phyloP scores from a whole-genome alignment of 2,329 filamentous ascomycete genomes.

The Calonectria pseudoreteaudii region DNA sequence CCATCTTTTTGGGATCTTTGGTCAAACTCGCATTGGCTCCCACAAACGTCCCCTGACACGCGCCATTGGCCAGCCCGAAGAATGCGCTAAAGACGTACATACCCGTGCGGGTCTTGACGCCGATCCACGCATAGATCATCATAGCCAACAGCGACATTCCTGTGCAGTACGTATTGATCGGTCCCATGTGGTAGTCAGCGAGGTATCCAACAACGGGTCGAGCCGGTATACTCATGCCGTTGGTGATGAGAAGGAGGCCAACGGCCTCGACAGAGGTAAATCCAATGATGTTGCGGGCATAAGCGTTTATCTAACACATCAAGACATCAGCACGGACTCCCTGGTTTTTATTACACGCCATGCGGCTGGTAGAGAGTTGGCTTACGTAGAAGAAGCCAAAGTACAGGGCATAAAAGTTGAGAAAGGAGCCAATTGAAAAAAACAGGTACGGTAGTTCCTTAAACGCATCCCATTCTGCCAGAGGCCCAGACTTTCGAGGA shows the following conservation, averaged over 20 bases:
- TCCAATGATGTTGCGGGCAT: constrained; percentile 50
- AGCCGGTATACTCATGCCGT: constrained; percentile 69
- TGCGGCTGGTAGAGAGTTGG: constrained; percentile 47
- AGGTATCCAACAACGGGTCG: constrained; percentile 69
- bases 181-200: constrained; percentile 65
- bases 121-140: constrained; percentile 47
- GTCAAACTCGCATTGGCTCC: constrained; percentile 54
- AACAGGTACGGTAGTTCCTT: constrained; percentile 66
- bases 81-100: constrained; percentile 47
- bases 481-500: constrained; percentile 59
- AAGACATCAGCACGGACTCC: constrained; percentile 13
- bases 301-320: constrained; percentile 56
- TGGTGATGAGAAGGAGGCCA: constrained; percentile 72
- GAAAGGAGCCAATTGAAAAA: constrained; percentile 62
- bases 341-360: constrained; percentile 46
- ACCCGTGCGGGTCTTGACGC: constrained; percentile 39
- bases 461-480: constrained; percentile 69
- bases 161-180: constrained; percentile 58
- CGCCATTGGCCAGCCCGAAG: constrained; percentile 44
- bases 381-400: constrained; percentile 58
- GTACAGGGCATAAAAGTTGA: constrained; percentile 54
- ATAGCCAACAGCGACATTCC: constrained; percentile 44
- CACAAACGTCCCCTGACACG: constrained; percentile 47
- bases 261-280: constrained; percentile 63
- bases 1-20: constrained; percentile 54